Evolutionary conservation across 2,329 filamentous ascomycete species (phyloP), one percentile per base, ranked within the genome.

Genomic region (Talaromyces marneffei): DNA sequence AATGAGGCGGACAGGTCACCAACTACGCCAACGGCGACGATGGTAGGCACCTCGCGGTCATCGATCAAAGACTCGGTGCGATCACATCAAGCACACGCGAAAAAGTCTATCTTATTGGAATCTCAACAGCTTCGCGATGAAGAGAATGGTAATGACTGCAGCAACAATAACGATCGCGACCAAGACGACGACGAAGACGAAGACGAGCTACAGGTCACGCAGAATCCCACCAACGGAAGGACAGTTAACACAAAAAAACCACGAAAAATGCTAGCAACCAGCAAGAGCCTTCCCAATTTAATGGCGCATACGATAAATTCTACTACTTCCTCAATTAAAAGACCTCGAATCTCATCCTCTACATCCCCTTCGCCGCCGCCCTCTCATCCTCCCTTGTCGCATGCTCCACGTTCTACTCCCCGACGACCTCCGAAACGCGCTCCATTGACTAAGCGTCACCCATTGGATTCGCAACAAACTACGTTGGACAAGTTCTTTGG

Each of bases 401-500:
- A 31, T 37, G 20, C 42, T 29, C 29, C 46, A 48, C 60, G 29
- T 16, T 31, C 53, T 9, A 20, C 31, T 35, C 37, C 44, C 18
- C 60, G 50, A 23, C 60, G 55, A 18, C 31, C 54, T 31, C 44
- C 44, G 14, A 59, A 53, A 44, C 60, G 48, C 46, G 40, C 59
- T 10, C 52, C 52, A 16, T 50, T 57, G 42, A 57, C 12, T 10
- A 57, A 50, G 29, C 31, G 52, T 18, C 52, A 59, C 57, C 40
- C 40, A 35, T 37, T 31, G 3, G 35, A 29, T 1, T 27, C 42
- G n/a, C 59, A 61, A 33, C 60, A 62, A 57, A 62, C 60, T 23
- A 62, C 60, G 18, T 48, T 62, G 29, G 60, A 62, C 40, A 46
- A 54, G 23, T 62, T 59, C 27, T 31, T 62, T 14, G 33, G 29